Evolutionary conservation across 352 stramenopile species (phyloP).

Genomic region (Pythium dissotocum): DNA sequence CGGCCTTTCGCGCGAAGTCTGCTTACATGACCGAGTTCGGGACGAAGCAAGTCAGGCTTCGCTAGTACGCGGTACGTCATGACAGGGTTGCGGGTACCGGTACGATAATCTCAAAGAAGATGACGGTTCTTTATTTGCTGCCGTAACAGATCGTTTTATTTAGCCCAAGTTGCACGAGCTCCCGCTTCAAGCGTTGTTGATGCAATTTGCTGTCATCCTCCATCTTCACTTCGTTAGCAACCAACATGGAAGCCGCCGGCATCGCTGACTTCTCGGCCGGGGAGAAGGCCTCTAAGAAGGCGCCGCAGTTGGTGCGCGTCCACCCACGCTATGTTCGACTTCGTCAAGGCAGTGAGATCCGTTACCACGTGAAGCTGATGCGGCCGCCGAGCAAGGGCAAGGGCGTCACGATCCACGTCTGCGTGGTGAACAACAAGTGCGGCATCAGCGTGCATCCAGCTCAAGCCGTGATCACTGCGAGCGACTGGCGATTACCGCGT

Average conservation of each 20-base stretch:
- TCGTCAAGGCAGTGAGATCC: slow-evolving; percentile 62
- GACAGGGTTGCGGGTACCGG: neutral
- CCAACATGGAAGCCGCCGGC: slow-evolving; percentile 5
- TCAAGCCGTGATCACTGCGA: slow-evolving; percentile 55
- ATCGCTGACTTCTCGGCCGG: slow-evolving; percentile 4
- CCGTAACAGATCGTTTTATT: neutral
- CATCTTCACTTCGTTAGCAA: neutral
- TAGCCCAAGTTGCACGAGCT: neutral
- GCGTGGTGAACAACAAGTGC: slow-evolving; percentile 62
- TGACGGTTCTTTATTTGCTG: neutral
- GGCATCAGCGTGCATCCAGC: slow-evolving; percentile 48
- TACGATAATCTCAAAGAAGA: neutral
- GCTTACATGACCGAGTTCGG: slow-evolving; percentile 42
- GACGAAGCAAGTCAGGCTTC: neutral
- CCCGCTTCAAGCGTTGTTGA: neutral
- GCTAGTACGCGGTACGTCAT: slow-evolving; percentile 11
- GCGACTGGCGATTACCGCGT: slow-evolving; percentile 49
- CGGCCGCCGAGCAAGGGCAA: slow-evolving; percentile 53
- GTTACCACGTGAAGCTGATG: slow-evolving; percentile 56
- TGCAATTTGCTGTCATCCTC: neutral
- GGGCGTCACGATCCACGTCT: slow-evolving; percentile 61
- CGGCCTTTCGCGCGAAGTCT: slow-evolving; percentile 41
- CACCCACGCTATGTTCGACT: slow-evolving; percentile 62
- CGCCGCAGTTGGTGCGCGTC: slow-evolving; percentile 48
- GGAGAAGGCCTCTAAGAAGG: slow-evolving; percentile 32